Conservation (phyloP, 1,284 basidiomycete species). For the Heliocybe sulcata region DNA sequence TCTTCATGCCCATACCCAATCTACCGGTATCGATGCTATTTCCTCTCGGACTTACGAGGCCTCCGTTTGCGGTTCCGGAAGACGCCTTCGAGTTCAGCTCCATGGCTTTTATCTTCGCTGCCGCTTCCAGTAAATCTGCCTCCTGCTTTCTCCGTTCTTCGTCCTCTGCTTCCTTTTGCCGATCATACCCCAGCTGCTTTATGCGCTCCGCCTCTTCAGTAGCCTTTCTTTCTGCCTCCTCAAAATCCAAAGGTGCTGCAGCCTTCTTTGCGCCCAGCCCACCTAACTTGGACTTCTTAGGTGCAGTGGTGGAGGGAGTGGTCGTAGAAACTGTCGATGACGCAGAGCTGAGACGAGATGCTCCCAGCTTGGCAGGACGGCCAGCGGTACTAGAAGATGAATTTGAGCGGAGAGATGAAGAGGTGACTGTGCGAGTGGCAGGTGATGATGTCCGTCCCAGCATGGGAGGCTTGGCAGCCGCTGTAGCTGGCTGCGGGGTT, state of each 20-base stretch:
- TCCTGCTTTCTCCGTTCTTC: constrained; percentile 56
- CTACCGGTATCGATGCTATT: constrained; percentile 49
- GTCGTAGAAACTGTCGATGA: constrained; percentile 20
- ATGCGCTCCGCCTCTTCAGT: constrained; percentile 85
- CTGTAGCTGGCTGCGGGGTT: constrained; percentile 34
- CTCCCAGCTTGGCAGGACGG: constrained; percentile 36
- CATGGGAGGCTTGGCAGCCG: constrained; percentile 46
- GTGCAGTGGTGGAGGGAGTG: constrained; percentile 25
- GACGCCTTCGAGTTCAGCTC: constrained; percentile 19
- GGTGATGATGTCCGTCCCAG: constrained; percentile 44
- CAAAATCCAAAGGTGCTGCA: constrained; percentile 78
- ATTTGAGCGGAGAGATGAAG: constrained; percentile 43
- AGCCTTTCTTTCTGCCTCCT: constrained; percentile 84
- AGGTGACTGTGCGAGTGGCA: constrained; percentile 59
- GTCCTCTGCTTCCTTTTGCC: constrained; percentile 35
- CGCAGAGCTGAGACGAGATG: constrained; percentile 49
- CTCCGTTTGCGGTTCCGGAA: constrained; percentile 15
- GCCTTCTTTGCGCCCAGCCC: constrained; percentile 86
- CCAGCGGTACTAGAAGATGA: constrained; percentile 28
- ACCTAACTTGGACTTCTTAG: constrained; percentile 68
- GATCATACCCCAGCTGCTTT: constrained; percentile 85
- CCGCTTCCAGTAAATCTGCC: constrained; percentile 35
- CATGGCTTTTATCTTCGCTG: constrained; percentile 27
- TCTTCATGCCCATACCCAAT: constrained; percentile 75
- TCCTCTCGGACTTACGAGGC: constrained; percentile 23